A percentile compares a stretch with the other conserved stretches of the same genome.
These are phyloP conservation scores for Solanum hybrid DNA, from an alignment of 305 asterid species.

Conservation along the genomic window DNA sequence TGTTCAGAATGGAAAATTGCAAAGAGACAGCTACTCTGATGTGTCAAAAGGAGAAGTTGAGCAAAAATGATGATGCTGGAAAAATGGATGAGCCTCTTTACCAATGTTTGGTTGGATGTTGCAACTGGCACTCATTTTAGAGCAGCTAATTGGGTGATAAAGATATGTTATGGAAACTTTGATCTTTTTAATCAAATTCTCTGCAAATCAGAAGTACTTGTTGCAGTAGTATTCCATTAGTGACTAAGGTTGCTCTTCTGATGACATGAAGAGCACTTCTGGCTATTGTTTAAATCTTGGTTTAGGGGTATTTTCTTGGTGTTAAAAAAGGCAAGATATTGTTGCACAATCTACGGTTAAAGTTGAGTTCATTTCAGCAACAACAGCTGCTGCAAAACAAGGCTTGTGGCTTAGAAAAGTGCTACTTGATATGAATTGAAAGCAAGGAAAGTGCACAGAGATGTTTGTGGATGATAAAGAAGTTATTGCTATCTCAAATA, in stretches of 20 bases:
- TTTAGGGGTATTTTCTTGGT: neutral
- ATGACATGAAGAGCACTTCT: neutral
- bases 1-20: neutral
- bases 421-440: neutral
- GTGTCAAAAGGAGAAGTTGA: neutral
- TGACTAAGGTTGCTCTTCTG: neutral
- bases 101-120: neutral
- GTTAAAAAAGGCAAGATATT: too few species aligned
- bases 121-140: neutral
- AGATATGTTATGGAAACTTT: neutral
- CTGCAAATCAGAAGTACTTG: neutral
- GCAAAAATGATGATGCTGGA: neutral
- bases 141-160: neutral
- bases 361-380: neutral
- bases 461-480: neutral
- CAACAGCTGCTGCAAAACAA: neutral
- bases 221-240: neutral
- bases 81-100: constrained; percentile 1
- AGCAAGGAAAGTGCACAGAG: neutral
- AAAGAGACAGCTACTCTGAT: neutral
- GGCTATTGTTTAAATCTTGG: neutral
- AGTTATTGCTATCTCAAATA: too few species aligned
- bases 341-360: neutral
- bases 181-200: neutral
- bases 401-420: constrained; percentile 10